Base-by-base conservation (phyloP, 2,329 filamentous ascomycete genomes). In the Rhinocladiella similis region DNA sequence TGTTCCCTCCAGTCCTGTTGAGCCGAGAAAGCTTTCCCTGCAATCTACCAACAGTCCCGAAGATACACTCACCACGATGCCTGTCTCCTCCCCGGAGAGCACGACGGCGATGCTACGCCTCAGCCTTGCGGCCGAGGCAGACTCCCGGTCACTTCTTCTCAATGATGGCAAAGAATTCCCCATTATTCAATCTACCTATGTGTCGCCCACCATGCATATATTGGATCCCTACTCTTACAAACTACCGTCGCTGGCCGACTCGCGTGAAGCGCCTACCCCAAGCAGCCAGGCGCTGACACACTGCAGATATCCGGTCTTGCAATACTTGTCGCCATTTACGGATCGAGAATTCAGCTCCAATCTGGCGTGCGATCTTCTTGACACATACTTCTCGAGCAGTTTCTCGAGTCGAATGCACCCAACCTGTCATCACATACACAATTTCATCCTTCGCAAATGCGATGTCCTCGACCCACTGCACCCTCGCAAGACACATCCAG, bases 371-470 rank as follows among this genome's bases (percentile, higher is more conserved):
- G 74, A 80, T 22, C 70, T 81, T 12, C 68, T 81, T 1, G 77
- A 80, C 47, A 71, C 78, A 1, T 81, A 77, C 59, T 72, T 81
- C 56, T 73, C 73, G 10, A 76, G 77, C 22, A 72, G 75, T 0
- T 75, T 73, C 3, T 75, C 70, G 51, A 75, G 74, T 3, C 65
- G 77, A 0, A 77, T 78, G 56, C 71, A 73, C 13, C 74, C 70
- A 36, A 72, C 75, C 0, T 80, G 77, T 3, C 77, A 78, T 0
- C 80, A 80, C 55, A 74, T 80, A 14, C 68, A 80, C 18, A 77
- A 76, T 0, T 69, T 75, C 19, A 72, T 81, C 50, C 74, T 80
- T 43, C 72, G 77, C 16, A 77, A 73, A 56, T 71, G 70, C 52
- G 78, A 77, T 0, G 68, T 80, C 3, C 66, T 77, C 0, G 70